Evolutionary conservation across 345 rosid species (phyloP), one percentile per base, ranked within the genome.

Genomic region (Sisymbrium altissimum): DNA sequence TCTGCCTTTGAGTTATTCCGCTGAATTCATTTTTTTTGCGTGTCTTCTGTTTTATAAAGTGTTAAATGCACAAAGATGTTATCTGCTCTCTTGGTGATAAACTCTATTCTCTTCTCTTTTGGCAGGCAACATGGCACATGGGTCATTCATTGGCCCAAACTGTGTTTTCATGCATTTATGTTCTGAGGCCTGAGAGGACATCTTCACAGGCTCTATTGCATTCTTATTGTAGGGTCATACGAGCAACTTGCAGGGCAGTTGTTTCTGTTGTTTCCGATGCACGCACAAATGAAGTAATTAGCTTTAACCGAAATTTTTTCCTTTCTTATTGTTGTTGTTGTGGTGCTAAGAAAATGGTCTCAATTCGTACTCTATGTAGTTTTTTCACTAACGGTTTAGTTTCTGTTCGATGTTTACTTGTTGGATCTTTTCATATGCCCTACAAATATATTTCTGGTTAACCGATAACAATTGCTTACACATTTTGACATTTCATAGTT

Each of bases 241-340:
- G 94, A 49, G 92, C 96, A 68, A 92, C 98, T 53, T 92, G 99
- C 88, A 92, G 89, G 83, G 91, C 96, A 49, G 88, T 92, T 76
- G 84, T 90, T 81, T 87, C 96, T 2, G 96, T 87, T 78, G 98
- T 92, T 77, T 90, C 98, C 63, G 94, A 95, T 76, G 89, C 99
- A 40, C 97, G 98, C 38, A 95, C 99, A 80, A 96, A 95, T 89
- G 99, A 95, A 92, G 99, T 95, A 95, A 92, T 80, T 86, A 85
- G 88, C 81, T 88, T 83, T 75, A 75, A 64, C 85, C 57, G 68
- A 66, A 75, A 81, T 79, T 75, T 70, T 60, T 19, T 43, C 66
- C 70, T 82, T 55, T 64, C 57, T 77, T 76, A 38, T 27, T 74
- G 60, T 74, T 68, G 14, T 27, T 74, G 60, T 74, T 68, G 14